Evolutionary conservation across 1,284 basidiomycete species (phyloP), one percentile per base, ranked within the genome.

Genomic region (Tremellales sp.): DNA sequence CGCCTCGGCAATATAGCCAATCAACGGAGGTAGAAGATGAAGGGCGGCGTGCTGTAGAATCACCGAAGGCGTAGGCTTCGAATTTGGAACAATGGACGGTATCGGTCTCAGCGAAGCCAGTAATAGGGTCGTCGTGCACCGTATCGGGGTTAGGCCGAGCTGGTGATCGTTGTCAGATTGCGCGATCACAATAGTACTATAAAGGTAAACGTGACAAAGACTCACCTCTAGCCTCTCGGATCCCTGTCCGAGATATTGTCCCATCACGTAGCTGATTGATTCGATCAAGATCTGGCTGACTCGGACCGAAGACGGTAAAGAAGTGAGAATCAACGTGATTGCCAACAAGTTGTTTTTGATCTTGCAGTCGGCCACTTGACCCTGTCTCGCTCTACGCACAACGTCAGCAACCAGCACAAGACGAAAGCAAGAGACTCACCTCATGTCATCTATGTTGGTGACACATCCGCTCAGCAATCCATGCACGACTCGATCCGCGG

Each of bases 321-420:
- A 80, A 0, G 93, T 95, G 32, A 97, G 70, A 44, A 97, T 78
- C 6, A 98, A 78, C 3, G 90, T 90, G 0, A 85, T 78, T 0
- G 90, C 87, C 14, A 97, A 74, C 48, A 97, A 78, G 70, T 95
- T 97, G 68, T 85, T 89, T 72, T 90, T 93, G 68, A 88, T 79
- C 74, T 97, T 97, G 71, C 84, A 82, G 7, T 79, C 74, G 2
- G 87, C 86, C 9, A 87, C 81, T 0, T 78, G 61, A 3, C 92
- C 93, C 49, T 84, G 78, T 38, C 91, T 82, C 8, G 86, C 83
- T 46, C 90, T 92, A 58, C 36, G 29, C 4, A 19, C 19, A 18
- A 24, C n/a, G n/a, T 45, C 29, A 37, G 12, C 22, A 34, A 8
- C 14, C 14, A 19, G 12, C 29, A 19, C 16, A 35, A 16, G 25